Evolutionary conservation across 2,329 filamentous ascomycete genomes (phyloP).

Genomic region (Epichloe sibirici): DNA sequence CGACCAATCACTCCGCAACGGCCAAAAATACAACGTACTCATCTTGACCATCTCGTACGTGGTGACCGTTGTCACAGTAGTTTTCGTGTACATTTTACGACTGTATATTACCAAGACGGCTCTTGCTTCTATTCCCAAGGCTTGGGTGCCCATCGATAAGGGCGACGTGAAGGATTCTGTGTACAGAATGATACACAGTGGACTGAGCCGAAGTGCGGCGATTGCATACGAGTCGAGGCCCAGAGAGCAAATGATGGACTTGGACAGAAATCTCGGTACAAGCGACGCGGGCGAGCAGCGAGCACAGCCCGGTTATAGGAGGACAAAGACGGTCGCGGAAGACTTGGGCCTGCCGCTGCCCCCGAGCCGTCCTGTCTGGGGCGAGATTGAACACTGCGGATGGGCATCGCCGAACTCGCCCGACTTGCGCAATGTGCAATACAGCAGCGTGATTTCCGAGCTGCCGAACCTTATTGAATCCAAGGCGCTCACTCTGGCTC

Average conservation of each 20-base stretch:
- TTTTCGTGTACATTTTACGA: constrained; percentile 70
- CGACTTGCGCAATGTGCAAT: constrained; percentile 72
- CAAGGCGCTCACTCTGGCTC: constrained; percentile 78
- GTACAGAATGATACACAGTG: constrained; percentile 59
- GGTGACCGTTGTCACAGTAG: constrained; percentile 55
- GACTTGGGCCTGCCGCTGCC: constrained; percentile 36
- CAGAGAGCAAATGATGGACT: constrained; percentile 13
- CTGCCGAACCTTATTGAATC: constrained; percentile 85
- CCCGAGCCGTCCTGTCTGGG: constrained; percentile 53
- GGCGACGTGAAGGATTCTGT: constrained; percentile 69
- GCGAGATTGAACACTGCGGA: constrained; percentile 70
- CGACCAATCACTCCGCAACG: constrained; percentile 56
- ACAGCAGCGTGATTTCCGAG: constrained; percentile 68
- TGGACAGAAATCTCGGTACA: constrained; percentile 9
- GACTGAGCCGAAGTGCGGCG: constrained; percentile 63
- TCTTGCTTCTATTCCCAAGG: constrained; percentile 72
- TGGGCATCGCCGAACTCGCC: constrained; percentile 73
- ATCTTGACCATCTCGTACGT: constrained; percentile 68
- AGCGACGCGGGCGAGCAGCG: constrained; percentile 9
- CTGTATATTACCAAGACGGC: constrained; percentile 76
- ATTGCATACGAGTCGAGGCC: constrained; percentile 57
- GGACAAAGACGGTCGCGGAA: constrained; percentile 23
- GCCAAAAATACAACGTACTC: constrained; percentile 68
- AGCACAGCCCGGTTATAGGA: constrained; percentile 16
- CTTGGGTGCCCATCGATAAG: constrained; percentile 75